A percentile compares a stretch with the other conserved stretches of the same genome.
Conservation (phyloP, 2,329 filamentous ascomycete genomes). For the Ophiostoma fasciatum region DNA sequence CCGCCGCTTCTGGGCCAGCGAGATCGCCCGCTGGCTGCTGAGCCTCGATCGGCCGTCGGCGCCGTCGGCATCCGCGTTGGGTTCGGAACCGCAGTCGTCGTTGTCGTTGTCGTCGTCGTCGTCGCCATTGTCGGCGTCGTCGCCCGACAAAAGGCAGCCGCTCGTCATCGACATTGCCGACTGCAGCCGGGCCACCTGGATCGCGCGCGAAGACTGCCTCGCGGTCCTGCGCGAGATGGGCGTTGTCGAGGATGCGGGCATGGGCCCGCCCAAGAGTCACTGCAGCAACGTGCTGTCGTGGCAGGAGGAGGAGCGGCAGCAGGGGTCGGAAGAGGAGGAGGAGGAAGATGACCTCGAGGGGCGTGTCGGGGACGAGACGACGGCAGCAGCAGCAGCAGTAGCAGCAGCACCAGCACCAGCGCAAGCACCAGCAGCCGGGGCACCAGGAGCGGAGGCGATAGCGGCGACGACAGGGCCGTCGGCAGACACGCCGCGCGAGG, state of each 20-base stretch:
- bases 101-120: background rate
- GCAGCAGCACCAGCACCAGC: conserved; percentile 11
- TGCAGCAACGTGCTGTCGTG: conserved; percentile 3
- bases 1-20: conserved; percentile 69
- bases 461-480: conserved; percentile 4
- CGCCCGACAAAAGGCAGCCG: conserved; percentile 17
- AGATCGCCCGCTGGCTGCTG: conserved; percentile 59
- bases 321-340: too few species aligned
- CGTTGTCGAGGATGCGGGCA: conserved; percentile 44
- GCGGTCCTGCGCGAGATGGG: conserved; percentile 67
- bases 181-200: conserved; percentile 67
- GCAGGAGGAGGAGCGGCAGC: background rate
- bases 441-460: background rate
- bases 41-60: conserved; percentile 23
- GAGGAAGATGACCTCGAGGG: too few species aligned
- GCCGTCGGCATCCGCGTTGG: background rate
- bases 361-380: too few species aligned
- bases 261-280: conserved; percentile 21
- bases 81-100: background rate
- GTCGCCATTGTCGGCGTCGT: background rate
- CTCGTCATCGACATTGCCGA: conserved; percentile 50
- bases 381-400: conserved; percentile 2
- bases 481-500: conserved; percentile 15
- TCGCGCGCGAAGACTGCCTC: conserved; percentile 72
- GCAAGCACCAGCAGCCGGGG: background rate